phyloP scores from a whole-genome alignment of 2,329 filamentous ascomycete species.

The Colletotrichum gloeosporioides region DNA sequence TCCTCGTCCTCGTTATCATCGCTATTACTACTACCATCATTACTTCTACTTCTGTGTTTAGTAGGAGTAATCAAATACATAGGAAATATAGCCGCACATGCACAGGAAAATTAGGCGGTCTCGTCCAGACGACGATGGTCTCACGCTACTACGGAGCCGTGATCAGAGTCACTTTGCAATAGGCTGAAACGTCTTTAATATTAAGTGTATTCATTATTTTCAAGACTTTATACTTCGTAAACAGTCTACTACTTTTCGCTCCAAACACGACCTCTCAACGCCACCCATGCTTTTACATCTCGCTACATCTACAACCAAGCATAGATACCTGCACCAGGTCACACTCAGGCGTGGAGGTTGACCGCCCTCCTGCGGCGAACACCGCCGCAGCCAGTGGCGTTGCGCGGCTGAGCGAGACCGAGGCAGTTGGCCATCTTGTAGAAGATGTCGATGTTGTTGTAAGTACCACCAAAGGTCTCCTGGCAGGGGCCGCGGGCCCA shows the following conservation, averaged over 20 bases:
- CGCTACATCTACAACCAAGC: background rate
- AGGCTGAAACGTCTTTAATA: fast-evolving
- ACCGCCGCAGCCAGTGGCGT: background rate
- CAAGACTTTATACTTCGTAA: background rate
- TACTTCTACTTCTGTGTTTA: too few species aligned
- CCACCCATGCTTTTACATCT: background rate
- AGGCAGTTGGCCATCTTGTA: slow-evolving; percentile 76
- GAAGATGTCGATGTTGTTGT: slow-evolving; percentile 75
- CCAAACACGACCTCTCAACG: background rate
- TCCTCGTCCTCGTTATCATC: too few species aligned
- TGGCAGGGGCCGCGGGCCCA: slow-evolving; percentile 82
- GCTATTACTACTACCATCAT: too few species aligned
- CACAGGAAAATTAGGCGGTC: too few species aligned
- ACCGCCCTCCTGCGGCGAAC: background rate
- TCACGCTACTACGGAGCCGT: background rate
- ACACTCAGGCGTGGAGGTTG: background rate
- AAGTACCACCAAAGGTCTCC: slow-evolving; percentile 75
- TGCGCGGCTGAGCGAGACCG: slow-evolving; percentile 49
- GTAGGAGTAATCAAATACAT: too few species aligned
- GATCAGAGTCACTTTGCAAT: background rate
- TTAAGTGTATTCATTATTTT: background rate
- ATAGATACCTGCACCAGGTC: background rate
- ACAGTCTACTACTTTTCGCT: background rate
- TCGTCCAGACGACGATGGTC: background rate
- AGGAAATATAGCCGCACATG: too few species aligned